phyloP scores from a whole-genome alignment of 768 basidiomycete species.

The Dentipellis fragilis region DNA sequence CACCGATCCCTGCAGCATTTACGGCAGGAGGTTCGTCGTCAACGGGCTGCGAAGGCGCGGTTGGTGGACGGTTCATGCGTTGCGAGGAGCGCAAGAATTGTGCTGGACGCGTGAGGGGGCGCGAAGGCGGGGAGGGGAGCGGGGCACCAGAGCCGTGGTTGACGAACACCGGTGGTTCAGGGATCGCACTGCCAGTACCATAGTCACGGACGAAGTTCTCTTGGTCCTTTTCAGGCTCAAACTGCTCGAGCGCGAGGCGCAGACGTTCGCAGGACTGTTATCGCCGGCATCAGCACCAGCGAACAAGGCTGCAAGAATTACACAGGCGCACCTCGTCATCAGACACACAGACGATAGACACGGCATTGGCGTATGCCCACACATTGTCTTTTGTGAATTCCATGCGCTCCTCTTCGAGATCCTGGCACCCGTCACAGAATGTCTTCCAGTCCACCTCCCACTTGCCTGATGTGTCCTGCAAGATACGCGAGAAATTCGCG shows the following conservation, averaged over 20 bases:
- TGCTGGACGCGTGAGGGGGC: conserved; percentile 47
- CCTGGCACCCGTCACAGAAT: conserved; percentile 93
- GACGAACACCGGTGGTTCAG: conserved; percentile 80
- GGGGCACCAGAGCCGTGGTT: conserved; percentile 63
- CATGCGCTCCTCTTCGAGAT: conserved; percentile 90
- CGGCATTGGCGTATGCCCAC: conserved; percentile 93
- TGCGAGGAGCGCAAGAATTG: conserved; percentile 38
- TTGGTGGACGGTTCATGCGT: conserved; percentile 18
- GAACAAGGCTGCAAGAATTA: neutral
- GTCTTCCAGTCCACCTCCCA: conserved; percentile 94
- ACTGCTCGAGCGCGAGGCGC: conserved; percentile 75
- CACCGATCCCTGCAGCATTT: conserved; percentile 66
- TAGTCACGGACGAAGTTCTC: conserved; percentile 82
- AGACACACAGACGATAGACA: conserved; percentile 90
- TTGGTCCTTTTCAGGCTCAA: conserved; percentile 84
- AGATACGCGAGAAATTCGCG: conserved; percentile 69
- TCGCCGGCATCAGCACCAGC: neutral
- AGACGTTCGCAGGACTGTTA: conserved; percentile 83
- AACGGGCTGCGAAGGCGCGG: conserved; percentile 22
- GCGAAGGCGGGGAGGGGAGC: conserved; percentile 46
- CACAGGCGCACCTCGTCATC: conserved; percentile 76
- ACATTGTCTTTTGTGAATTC: conserved; percentile 92
- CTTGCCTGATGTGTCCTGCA: conserved; percentile 68
- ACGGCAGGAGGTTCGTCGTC: conserved; percentile 34
- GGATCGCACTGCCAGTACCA: conserved; percentile 81